phyloP scores from a whole-genome alignment of 164 flowering plant genomes.

The Liquidambar formosana region DNA sequence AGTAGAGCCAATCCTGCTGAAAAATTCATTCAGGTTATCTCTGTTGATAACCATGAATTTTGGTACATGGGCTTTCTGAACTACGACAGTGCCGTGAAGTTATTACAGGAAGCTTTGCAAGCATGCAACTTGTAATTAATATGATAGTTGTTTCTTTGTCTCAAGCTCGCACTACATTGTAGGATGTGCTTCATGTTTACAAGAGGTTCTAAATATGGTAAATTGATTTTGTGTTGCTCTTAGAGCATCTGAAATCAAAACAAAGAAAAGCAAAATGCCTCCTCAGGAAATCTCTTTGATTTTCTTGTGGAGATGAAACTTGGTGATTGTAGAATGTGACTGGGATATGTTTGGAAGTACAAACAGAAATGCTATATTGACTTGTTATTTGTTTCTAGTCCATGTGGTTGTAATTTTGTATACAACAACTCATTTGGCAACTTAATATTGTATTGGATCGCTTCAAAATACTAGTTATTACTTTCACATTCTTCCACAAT shows the following conservation, averaged over 20 bases:
- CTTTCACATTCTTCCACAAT: neutral
- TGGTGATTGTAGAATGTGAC: slow-evolving; percentile 8
- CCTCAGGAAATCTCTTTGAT: neutral
- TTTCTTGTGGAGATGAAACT: neutral
- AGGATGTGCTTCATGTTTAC: neutral
- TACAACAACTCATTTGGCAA: neutral
- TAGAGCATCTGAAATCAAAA: neutral
- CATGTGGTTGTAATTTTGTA: neutral
- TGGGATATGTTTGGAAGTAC: neutral
- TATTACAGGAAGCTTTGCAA: slow-evolving; percentile 36
- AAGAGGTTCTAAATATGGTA: neutral
- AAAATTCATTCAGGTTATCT: slow-evolving; percentile 51
- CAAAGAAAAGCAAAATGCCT: neutral
- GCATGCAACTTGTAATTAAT: slow-evolving; percentile 23
- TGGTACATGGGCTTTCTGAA: slow-evolving; percentile 68
- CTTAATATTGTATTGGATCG: neutral
- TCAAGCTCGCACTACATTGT: slow-evolving; percentile 1
- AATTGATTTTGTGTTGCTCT: neutral
- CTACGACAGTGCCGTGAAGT: slow-evolving; percentile 42
- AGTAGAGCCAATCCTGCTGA: slow-evolving; percentile 47
- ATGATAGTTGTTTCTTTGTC: slow-evolving; percentile 13
- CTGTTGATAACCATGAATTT: slow-evolving; percentile 61
- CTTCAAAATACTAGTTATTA: neutral
- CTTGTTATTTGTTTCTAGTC: neutral
- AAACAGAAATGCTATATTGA: neutral